Conservation (phyloP, 495 filamentous ascomycete genomes). For the Aspergillus conjunctus region DNA sequence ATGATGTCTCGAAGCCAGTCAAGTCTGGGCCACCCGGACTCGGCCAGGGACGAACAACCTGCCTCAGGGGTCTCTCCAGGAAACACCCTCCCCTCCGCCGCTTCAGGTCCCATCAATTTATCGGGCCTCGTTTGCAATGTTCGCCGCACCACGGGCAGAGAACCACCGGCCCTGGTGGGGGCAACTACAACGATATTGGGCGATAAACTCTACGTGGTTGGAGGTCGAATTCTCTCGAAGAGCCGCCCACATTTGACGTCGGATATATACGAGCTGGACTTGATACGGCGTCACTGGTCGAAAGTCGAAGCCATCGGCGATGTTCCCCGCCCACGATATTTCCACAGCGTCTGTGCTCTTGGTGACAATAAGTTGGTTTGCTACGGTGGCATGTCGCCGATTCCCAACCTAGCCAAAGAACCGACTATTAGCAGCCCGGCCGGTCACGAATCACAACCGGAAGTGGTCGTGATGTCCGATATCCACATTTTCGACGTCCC, state of each 20-base stretch:
- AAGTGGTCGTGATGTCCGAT: slow-evolving; percentile 96
- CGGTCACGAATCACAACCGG: slow-evolving; percentile 71
- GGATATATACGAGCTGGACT: slow-evolving; percentile 89
- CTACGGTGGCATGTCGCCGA: slow-evolving; percentile 97
- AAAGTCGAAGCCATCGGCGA: slow-evolving; percentile 84
- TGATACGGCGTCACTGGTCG: slow-evolving; percentile 89
- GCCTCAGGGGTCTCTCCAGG: slow-evolving; percentile 36
- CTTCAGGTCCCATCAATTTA: slow-evolving; percentile 61
- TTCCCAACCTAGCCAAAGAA: slow-evolving; percentile 51
- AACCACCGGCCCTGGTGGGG: slow-evolving; percentile 88
- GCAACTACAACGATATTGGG: slow-evolving; percentile 93
- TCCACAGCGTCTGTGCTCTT: slow-evolving; percentile 90
- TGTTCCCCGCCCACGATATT: slow-evolving; percentile 87
- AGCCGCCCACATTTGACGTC: slow-evolving; percentile 81
- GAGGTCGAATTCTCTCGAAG: slow-evolving; percentile 82
- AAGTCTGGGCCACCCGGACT: slow-evolving; percentile 44
- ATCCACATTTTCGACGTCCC: slow-evolving; percentile 95
- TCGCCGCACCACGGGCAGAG: slow-evolving; percentile 83
- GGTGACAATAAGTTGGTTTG: slow-evolving; percentile 96
- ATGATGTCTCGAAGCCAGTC: slow-evolving; percentile 54
- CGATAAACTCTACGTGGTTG: slow-evolving; percentile 95
- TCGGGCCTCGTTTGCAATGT: slow-evolving; percentile 94
- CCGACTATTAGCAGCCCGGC: slow-evolving; percentile 37
- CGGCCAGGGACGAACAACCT: slow-evolving; percentile 37
- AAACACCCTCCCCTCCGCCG: slow-evolving; percentile 33